Conservation (phyloP, 1,139 yeast species). For the Saccharomyces hybrid region DNA sequence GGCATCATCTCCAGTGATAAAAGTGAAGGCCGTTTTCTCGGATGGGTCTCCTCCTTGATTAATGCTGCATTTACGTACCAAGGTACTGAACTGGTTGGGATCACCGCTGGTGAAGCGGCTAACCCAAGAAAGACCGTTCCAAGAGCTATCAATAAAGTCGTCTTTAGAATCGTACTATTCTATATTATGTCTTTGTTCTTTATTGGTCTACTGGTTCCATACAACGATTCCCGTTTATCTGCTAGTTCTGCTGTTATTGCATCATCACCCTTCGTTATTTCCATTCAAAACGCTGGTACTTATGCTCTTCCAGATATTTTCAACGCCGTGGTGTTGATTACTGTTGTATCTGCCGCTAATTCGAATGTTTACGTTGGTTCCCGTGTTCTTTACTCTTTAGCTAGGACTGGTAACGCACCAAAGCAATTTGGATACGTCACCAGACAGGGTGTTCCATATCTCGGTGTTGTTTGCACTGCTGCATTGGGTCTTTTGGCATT, state of each 20-base stretch:
- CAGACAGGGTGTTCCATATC: conserved; percentile 57
- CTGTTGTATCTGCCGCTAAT: conserved; percentile 73
- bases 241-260: conserved; percentile 38
- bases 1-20: conserved; percentile 42
- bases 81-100: conserved; percentile 69
- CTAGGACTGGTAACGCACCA: conserved; percentile 58
- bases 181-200: conserved; percentile 62
- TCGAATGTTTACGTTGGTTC: conserved; percentile 75
- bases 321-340: conserved; percentile 63
- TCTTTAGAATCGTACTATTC: conserved; percentile 67
- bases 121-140: conserved; percentile 75
- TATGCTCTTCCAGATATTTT: conserved; percentile 60
- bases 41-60: conserved; percentile 53
- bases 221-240: conserved; percentile 42
- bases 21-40: conserved; percentile 47
- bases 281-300: conserved; percentile 63
- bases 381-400: conserved; percentile 64
- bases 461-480: conserved; percentile 51
- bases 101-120: conserved; percentile 72
- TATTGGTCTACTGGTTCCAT: conserved; percentile 68
- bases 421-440: conserved; percentile 47
- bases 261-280: conserved; percentile 71
- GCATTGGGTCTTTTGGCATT: conserved; percentile 58
- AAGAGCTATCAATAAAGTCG: conserved; percentile 68
- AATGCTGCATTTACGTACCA: conserved; percentile 73